Evolutionary conservation across 352 stramenopile genomes (phyloP), one percentile per base, ranked within the genome.

Genomic region (Globisporangium middletonii): DNA sequence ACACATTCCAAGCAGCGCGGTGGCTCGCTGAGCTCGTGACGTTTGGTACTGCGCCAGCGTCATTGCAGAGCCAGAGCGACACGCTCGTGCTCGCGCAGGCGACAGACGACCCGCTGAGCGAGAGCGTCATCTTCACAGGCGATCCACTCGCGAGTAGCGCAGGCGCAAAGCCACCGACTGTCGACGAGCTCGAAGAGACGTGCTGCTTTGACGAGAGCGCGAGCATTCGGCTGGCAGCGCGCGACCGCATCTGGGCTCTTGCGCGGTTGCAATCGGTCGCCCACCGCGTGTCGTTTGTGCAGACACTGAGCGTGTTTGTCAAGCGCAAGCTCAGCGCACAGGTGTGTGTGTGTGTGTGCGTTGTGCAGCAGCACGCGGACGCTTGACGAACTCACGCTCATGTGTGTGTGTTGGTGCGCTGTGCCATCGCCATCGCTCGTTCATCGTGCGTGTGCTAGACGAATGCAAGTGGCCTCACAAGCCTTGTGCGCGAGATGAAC

Each of bases 11-110:
- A 38, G 76, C 67, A 12, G 76, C 82, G 35, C 62, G 68, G 7
- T 86, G 76, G 76, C 70, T 86, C 4, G 72, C 73, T 18, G 73
- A 86, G 57, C 63, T 86, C 2, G 28, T 83, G 8, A 53, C 49
- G 12, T 71, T 72, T 28, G 68, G 57, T 11, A 27, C n/a, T 30
- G 15, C n/a, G 15, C 26, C 48, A 37, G 19, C 23, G 12, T 2
- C 27, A 50, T 23, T 4, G 16, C 13, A 27, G 37, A 3, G 11
- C 33, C 33, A 38, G 33, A 38, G 33, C 33, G 33, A 38, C 11
- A 9, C 33, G 7, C 33, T 38, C 33, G 33, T 38, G 33, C 33
- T 23, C 12, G 19, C 30, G 33, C 53, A 49, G 8, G 11, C 41
- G 11, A 19, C 23, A 16, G 27, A 41, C 7, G 45, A 60, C 11